phyloP scores from a whole-genome alignment of 169 alveolate species.

The Amoebophrya sp. region DNA sequence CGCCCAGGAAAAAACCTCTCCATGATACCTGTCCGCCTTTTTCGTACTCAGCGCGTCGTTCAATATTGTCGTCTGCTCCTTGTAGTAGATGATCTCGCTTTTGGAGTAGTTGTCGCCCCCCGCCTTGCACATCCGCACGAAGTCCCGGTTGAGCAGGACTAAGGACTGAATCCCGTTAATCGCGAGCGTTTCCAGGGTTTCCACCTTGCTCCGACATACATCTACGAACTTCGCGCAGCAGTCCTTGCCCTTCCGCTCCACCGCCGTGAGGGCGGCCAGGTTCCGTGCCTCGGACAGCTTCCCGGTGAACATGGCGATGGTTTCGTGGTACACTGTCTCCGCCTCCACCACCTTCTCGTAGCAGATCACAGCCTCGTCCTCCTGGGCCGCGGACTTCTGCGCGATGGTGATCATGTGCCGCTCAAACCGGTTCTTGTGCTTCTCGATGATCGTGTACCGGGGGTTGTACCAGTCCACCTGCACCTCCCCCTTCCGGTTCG shows the following conservation, averaged over 20 bases:
- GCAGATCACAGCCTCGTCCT: neutral
- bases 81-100: neutral
- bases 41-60: neutral
- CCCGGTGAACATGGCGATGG: neutral
- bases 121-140: neutral
- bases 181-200: neutral
- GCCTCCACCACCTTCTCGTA: neutral
- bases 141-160: neutral
- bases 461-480: slow-evolving; percentile 9
- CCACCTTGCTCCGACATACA: neutral
- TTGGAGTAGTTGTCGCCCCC: neutral
- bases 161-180: neutral
- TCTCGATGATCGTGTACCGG: neutral
- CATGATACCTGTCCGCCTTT: no score
- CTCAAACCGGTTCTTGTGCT: slow-evolving; percentile 24
- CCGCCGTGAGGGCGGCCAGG: neutral
- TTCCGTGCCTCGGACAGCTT: neutral
- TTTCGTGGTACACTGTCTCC: neutral
- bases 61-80: neutral
- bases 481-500: neutral
- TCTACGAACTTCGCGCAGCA: neutral
- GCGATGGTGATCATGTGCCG: neutral
- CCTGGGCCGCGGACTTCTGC: slow-evolving; percentile 7
- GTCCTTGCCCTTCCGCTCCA: slow-evolving; percentile 10
- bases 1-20: no score